Conservation (phyloP, 805 yeast genomes). For the Maudiozyma saulgeensis region DNA sequence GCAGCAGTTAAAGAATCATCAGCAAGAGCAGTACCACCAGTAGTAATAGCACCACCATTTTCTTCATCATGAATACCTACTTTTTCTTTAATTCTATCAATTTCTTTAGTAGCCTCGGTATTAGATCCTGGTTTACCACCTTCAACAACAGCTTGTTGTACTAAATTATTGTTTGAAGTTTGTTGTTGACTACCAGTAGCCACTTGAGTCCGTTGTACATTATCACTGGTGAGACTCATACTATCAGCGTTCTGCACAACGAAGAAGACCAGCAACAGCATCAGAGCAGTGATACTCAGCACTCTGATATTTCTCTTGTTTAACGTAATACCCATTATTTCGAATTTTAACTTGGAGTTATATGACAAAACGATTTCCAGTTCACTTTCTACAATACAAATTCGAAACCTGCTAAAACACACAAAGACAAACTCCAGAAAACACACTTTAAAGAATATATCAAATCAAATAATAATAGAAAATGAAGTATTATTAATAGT, state of each 20-base stretch:
- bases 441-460: too few species aligned
- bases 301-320: conserved; percentile 24
- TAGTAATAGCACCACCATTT: background rate
- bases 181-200: background rate
- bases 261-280: conserved; percentile 20
- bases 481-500: too few species aligned
- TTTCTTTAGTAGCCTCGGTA: conserved; percentile 8
- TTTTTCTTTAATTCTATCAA: conserved; percentile 15
- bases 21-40: conserved; percentile 4
- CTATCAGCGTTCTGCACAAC: conserved; percentile 20
- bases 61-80: conserved; percentile 6
- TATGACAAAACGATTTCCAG: too few species aligned
- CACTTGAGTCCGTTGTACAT: background rate
- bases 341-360: too few species aligned
- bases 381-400: too few species aligned
- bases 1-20: conserved; percentile 8
- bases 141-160: background rate
- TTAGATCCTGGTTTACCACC: background rate
- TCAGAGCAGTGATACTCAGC: conserved; percentile 17
- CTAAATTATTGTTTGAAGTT: background rate
- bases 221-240: background rate
- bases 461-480: too few species aligned
- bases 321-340: conserved; percentile 6
- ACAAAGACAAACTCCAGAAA: too few species aligned
- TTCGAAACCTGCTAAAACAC: too few species aligned